Conservation (phyloP, 805 yeast genomes). For the Candida boidinii region DNA sequence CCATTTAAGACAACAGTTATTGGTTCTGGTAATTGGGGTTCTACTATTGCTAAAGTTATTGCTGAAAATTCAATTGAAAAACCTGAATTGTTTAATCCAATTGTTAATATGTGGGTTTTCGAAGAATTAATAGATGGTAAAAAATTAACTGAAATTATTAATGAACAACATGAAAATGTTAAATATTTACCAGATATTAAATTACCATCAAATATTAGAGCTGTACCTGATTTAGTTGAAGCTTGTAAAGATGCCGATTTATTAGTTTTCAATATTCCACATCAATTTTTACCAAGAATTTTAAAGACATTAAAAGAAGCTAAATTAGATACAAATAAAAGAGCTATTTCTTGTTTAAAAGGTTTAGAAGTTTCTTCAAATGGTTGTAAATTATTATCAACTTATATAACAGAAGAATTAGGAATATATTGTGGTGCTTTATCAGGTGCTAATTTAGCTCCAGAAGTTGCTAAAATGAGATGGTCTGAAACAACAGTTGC, state of each 20-base stretch:
- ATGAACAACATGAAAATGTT: conserved; percentile 86
- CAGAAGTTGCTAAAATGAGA: conserved; percentile 90
- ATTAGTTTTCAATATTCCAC: conserved; percentile 91
- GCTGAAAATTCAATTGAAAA: conserved; percentile 78
- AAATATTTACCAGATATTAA: conserved; percentile 85
- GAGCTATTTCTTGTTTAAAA: conserved; percentile 94
- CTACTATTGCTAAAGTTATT: conserved; percentile 91
- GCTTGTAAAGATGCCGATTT: conserved; percentile 80
- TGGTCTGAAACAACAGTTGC: conserved; percentile 99
- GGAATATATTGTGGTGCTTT: conserved; percentile 93
- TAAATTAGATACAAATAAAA: conserved; percentile 54
- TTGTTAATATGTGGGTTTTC: conserved; percentile 95
- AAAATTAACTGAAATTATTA: conserved; percentile 84
- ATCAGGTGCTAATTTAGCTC: conserved; percentile 95
- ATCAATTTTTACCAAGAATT: conserved; percentile 82
- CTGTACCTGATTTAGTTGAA: conserved; percentile 74
- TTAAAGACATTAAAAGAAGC: conserved; percentile 74
- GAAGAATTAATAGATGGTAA: conserved; percentile 76
- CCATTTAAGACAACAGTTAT: conserved; percentile 61
- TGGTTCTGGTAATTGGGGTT: conserved; percentile 99
- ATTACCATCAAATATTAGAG: conserved; percentile 79
- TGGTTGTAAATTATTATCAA: conserved; percentile 79
- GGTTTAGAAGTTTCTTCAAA: conserved; percentile 84
- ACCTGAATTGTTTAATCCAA: conserved; percentile 59
- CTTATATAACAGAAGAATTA: conserved; percentile 68